phyloP scores from a whole-genome alignment of 768 basidiomycete genomes.

The Suillus alpinus region DNA sequence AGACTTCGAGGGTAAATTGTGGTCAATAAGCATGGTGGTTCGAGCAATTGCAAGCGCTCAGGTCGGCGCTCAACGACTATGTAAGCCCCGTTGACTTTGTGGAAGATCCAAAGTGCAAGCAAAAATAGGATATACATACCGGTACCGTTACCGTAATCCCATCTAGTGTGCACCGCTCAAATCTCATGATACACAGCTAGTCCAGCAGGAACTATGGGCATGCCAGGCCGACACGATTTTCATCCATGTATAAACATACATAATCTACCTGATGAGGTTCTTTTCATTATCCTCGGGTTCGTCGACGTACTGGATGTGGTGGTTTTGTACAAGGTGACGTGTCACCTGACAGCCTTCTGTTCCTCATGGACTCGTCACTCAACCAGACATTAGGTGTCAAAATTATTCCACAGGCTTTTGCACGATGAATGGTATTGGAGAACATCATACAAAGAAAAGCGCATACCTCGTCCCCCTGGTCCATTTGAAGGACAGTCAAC shows the following conservation, averaged over 20 bases:
- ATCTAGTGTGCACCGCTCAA: too few relatives aligned
- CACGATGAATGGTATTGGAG: conserved; percentile 7
- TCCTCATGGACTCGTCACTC: background rate
- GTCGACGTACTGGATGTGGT: conserved; percentile 4
- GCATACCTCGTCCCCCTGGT: conserved; percentile 8
- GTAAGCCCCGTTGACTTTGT: too few relatives aligned
- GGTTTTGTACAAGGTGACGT: background rate
- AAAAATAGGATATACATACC: too few relatives aligned
- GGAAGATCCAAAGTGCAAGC: too few relatives aligned
- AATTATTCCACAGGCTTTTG: conserved; percentile 3
- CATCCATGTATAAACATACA: background rate
- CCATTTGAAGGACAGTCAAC: conserved; percentile 3
- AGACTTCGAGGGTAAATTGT: too few relatives aligned
- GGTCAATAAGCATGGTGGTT: too few relatives aligned
- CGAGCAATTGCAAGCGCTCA: too few relatives aligned
- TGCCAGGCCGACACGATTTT: background rate
- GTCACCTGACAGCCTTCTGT: background rate
- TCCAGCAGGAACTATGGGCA: background rate
- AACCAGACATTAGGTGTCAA: conserved; percentile 5
- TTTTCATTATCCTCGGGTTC: conserved; percentile 5
- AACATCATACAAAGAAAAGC: background rate
- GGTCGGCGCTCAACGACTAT: too few relatives aligned
- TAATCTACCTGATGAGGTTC: conserved; percentile 6
- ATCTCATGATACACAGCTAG: background rate
- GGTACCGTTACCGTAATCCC: too few relatives aligned